Evolutionary conservation across 192 early-diverging fungal species (phyloP).

Genomic region (Podila minutissima): DNA sequence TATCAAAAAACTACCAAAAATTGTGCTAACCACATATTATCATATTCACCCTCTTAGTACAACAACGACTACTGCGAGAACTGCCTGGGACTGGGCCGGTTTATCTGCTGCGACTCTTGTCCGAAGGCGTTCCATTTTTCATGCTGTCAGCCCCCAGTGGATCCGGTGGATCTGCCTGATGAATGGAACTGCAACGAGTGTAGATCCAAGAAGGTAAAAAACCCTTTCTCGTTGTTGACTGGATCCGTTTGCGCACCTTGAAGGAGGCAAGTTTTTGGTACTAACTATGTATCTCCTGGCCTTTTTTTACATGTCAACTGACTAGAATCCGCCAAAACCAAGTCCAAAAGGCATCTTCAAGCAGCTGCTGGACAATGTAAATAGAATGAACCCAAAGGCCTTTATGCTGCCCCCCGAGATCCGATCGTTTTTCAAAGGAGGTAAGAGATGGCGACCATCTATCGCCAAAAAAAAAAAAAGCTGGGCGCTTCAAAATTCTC

Average conservation of each 20-base stretch:
- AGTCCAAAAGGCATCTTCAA: slow-evolving; percentile 47
- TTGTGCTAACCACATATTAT: background rate
- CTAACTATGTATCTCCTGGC: background rate
- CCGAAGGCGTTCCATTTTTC: slow-evolving; percentile 55
- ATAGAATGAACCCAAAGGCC: slow-evolving; percentile 17
- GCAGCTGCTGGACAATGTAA: slow-evolving; percentile 51
- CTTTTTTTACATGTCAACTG: background rate
- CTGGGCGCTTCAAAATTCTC: background rate
- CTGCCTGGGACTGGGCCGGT: slow-evolving; percentile 37
- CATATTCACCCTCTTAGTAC: background rate
- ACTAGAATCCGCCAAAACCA: slow-evolving; percentile 28
- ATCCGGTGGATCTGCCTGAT: slow-evolving; percentile 30
- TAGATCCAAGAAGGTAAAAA: slow-evolving; percentile 25
- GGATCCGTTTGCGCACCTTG: too few relatives aligned
- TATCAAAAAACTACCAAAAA: background rate
- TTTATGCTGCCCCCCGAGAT: slow-evolving; percentile 25
- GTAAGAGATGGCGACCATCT: slow-evolving; percentile 2
- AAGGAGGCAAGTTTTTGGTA: too few relatives aligned
- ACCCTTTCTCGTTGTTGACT: background rate
- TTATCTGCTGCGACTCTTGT: slow-evolving; percentile 55
- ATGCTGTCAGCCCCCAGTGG: slow-evolving; percentile 48
- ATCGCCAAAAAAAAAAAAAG: background rate
- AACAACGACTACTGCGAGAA: slow-evolving; percentile 54
- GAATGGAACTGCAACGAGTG: slow-evolving; percentile 56
- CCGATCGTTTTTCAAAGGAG: slow-evolving; percentile 40